A percentile compares a stretch with the other conserved stretches of the same genome.
These are phyloP conservation scores for Centella asiatica DNA, from an alignment of 129 eudicot species.

Conservation along the genomic window DNA sequence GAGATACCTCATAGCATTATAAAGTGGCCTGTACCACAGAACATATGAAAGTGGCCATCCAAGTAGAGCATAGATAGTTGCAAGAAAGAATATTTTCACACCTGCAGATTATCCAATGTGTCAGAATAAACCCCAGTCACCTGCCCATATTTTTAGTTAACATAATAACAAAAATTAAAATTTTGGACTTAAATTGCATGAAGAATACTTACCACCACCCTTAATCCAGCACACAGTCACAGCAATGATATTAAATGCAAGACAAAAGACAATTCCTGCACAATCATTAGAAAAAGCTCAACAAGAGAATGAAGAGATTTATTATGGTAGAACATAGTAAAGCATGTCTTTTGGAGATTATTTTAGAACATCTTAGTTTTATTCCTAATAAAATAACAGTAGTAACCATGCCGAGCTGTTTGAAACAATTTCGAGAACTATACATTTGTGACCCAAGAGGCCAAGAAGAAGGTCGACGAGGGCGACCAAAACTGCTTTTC, in stretches of 20 bases:
- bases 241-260: slow-evolving; percentile 67
- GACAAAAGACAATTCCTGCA: slow-evolving; percentile 90
- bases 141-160: not conserved
- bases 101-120: slow-evolving; percentile 37
- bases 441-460: not conserved
- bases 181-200: not conserved
- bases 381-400: too few species aligned
- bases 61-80: slow-evolving; percentile 73
- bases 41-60: slow-evolving; percentile 89
- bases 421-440: not conserved
- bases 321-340: not conserved
- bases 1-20: slow-evolving; percentile 85
- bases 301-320: not conserved
- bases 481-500: too few species aligned
- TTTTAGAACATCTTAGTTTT: not conserved
- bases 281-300: slow-evolving; percentile 1
- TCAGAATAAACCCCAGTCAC: slow-evolving; percentile 3
- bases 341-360: not conserved
- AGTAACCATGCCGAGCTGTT: not conserved
- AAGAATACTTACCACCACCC: slow-evolving; percentile 71
- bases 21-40: slow-evolving; percentile 93
- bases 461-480: not conserved
- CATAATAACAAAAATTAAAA: not conserved
- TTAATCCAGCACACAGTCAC: slow-evolving; percentile 82
- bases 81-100: slow-evolving; percentile 86